Evolutionary conservation across 2,329 filamentous ascomycete species (phyloP).

Genomic region (Zymoseptoria ardabiliae): DNA sequence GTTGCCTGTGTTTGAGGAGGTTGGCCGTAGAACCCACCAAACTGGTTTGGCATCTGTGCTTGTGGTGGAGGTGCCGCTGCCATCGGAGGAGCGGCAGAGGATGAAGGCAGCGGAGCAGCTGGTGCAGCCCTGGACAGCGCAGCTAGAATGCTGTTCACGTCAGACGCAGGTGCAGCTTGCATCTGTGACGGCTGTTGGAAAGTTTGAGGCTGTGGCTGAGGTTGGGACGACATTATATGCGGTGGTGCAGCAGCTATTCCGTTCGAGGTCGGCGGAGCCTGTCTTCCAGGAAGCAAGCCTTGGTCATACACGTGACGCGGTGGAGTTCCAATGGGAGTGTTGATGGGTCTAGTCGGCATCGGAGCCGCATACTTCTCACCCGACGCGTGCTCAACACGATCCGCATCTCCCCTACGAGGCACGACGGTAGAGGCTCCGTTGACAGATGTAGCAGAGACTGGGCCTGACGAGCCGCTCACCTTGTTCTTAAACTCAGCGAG

Average conservation of each 20-base stretch:
- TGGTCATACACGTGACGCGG: slow-evolving; percentile 26
- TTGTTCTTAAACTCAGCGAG: slow-evolving; percentile 74
- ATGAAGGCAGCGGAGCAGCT: slow-evolving; percentile 17
- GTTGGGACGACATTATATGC: slow-evolving; percentile 7
- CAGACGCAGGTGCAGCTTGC: slow-evolving; percentile 17
- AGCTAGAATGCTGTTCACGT: slow-evolving; percentile 31
- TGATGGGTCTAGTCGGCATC: slow-evolving; percentile 22
- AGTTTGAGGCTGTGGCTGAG: slow-evolving; percentile 9
- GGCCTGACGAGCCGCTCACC: slow-evolving; percentile 16
- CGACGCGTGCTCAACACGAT: slow-evolving; percentile 10
- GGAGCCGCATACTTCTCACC: slow-evolving; percentile 27
- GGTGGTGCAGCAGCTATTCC: slow-evolving; percentile 4
- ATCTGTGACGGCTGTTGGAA: slow-evolving; percentile 10
- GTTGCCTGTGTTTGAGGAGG: slow-evolving; percentile 12
- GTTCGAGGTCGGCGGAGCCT: slow-evolving; percentile 10
- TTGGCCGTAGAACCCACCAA: slow-evolving; percentile 22
- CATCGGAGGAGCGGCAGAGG: slow-evolving; percentile 15
- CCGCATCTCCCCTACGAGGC: slow-evolving; percentile 7
- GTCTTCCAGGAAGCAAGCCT: slow-evolving; percentile 21
- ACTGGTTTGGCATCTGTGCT: slow-evolving; percentile 20
- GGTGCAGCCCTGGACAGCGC: slow-evolving; percentile 26
- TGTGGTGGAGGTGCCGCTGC: slow-evolving; percentile 14
- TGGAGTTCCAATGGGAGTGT: slow-evolving; percentile 26
- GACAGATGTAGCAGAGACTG: slow-evolving; percentile 8
- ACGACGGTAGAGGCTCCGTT: slow-evolving; percentile 9